Evolutionary conservation across 73 alveolate genomes (phyloP), one percentile per base, ranked within the genome.

Genomic region (Symbiodinium pilosum): DNA sequence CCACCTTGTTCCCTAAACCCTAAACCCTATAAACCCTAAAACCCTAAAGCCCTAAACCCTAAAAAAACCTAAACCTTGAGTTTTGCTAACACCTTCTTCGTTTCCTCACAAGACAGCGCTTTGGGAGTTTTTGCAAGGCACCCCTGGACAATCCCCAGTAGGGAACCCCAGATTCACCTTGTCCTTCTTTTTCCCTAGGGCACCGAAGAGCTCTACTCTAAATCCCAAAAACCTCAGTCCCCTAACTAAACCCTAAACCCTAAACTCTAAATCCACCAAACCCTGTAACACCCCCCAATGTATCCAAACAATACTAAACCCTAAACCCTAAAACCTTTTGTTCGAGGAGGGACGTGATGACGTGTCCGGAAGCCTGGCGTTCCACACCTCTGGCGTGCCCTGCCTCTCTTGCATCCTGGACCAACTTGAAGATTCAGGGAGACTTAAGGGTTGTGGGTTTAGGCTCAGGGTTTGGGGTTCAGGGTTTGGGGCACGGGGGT

Each of bases 311-410:
- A n/a, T n/a, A n/a, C 77, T 16, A 4, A 20, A 59, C 32, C 26
- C 32, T 20, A 12, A 20, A 8, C 73, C 73, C 73, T 56, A 59
- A 4, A 59, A 12, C 40, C 77, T 36, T 24, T 3, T 26, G 28
- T 3, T 7, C 77, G 6, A 88, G 95, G 97, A 91, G 54, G 87
- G 52, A 28, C 14, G 39, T 1, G 75, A n/a, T 14, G 97, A 91
- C 30, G 87, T 91, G 42, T 43, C 56, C 20, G 97, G 97, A 39
- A 1, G 77, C 6, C 24, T 91, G 56, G 88, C 88, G 81, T 91
- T 91, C 64, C 97, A 91, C 52, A 91, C 97, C 97, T 42, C 81
- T 54, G 97, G 97, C 56, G 97, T 91, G 97, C 97, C 97, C 34
- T 91, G 97, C 42, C 52, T 91, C 75, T 42, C 81, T 34, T 91